A percentile compares a stretch with the other conserved stretches of the same genome.
Conservation (phyloP, 2,329 filamentous ascomycete species). For the Sporothrix euskadiensis region DNA sequence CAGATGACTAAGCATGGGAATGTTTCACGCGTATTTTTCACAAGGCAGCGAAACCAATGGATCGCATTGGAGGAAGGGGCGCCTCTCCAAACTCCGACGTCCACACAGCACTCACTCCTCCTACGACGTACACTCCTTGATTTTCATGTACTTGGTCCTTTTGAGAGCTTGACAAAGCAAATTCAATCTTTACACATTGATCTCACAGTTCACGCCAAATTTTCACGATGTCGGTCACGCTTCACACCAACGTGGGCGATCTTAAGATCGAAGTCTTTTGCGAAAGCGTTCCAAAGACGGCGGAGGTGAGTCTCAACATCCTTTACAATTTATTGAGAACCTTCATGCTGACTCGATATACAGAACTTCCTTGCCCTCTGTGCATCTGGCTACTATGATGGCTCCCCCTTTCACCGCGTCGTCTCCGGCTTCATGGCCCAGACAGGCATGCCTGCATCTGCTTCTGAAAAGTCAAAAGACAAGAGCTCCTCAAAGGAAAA, state of each 20-base stretch:
- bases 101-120: background rate
- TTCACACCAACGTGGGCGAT: conserved; percentile 86
- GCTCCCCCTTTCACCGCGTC: conserved; percentile 74
- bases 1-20: background rate
- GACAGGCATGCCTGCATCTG: conserved; percentile 59
- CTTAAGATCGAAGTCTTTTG: conserved; percentile 97
- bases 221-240: conserved; percentile 61
- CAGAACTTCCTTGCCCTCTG: conserved; percentile 87
- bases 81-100: background rate
- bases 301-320: conserved; percentile 59
- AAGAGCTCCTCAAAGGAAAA: conserved; percentile 52
- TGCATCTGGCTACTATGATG: conserved; percentile 74
- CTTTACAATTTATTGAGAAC: background rate
- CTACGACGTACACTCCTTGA: background rate
- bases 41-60: background rate
- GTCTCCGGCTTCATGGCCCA: conserved; percentile 82
- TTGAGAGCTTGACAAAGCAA: background rate
- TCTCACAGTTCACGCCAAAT: background rate
- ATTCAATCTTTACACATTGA: background rate
- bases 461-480: conserved; percentile 46
- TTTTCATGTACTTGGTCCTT: no score
- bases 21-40: background rate
- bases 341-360: background rate
- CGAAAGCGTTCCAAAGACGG: conserved; percentile 88
- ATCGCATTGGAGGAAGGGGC: background rate